Evolutionary conservation across 2,329 filamentous ascomycete species (phyloP), one percentile per base, ranked within the genome.

Genomic region (Xylariomycetidae sp.): DNA sequence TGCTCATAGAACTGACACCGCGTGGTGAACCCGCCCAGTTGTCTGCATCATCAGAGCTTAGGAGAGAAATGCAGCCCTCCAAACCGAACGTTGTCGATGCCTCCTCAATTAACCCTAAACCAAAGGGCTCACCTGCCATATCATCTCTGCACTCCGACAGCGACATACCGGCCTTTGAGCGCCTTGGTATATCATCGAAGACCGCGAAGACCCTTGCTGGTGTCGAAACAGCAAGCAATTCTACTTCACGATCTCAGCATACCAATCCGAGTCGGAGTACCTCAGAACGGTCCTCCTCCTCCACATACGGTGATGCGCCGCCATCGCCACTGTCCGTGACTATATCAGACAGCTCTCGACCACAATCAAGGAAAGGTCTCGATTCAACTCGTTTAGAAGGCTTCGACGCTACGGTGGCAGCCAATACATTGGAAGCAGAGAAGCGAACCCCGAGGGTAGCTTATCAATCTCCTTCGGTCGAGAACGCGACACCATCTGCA

Each of bases 271-370:
- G 51, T 27, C 48, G 43, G 5, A 53, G 57, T 20, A 58, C 53
- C 9, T 65, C 63, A 0, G 54, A 56, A 17, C 49, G 53, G 12
- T 68, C 66, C 1, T 66, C 64, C 3, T 62, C 62, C 2, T 67
- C 66, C 0, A 63, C 58, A 5, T 63, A 56, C 17, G 63, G 62
- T 32, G 64, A 66, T 22, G 52, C 51, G 8, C 61, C 58, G 3
- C 58, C 58, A 3, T 57, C 58, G 4, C 54, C 61, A 2, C 63
- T 62, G 1, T 56, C 58, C 10, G 50, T 51, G 1, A 63, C 59
- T 4, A 68, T 63, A 1, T 63, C 63, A 4, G 61, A 64, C 30
- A 66, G 59, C 6, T 66, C 63, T 5, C 51, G 63, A n/a, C 63
- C 64, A 3, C 64, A 66, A 32, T 66, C 62, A 5, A 49, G 54